phyloP scores from a whole-genome alignment of 108 stramenopile species.

The Cylindrotheca fusiformis region DNA sequence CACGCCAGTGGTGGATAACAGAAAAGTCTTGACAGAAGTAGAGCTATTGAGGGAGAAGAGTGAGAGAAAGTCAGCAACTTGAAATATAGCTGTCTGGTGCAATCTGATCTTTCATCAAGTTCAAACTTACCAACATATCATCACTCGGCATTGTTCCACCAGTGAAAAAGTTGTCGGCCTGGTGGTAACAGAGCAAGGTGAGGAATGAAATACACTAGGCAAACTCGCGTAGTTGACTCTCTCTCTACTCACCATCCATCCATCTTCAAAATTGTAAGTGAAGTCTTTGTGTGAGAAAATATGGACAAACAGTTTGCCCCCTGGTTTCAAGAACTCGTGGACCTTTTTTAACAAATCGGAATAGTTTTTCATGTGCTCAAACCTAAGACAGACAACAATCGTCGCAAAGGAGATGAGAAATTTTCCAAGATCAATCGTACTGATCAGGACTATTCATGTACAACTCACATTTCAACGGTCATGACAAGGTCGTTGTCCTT shows the following conservation, averaged over 20 bases:
- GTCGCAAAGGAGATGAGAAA: background rate
- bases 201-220: background rate
- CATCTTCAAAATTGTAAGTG: conserved; percentile 91
- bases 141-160: conserved; percentile 92
- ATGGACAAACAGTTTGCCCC: conserved; percentile 87
- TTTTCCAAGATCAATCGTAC: background rate
- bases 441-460: background rate
- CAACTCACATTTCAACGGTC: conserved; percentile 80
- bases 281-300: conserved; percentile 89
- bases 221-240: conserved; percentile 3
- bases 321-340: conserved; percentile 65
- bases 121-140: conserved; percentile 62
- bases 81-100: too few relatives aligned
- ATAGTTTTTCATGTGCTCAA: conserved; percentile 99
- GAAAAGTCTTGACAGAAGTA: conserved; percentile 81
- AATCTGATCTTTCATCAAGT: too few relatives aligned
- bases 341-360: conserved; percentile 75
- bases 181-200: background rate
- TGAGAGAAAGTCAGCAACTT: too few relatives aligned
- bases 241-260: conserved; percentile 94
- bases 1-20: conserved; percentile 81
- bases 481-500: conserved; percentile 81
- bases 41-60: conserved; percentile 22
- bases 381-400: conserved; percentile 43
- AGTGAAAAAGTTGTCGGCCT: conserved; percentile 71